phyloP scores from a whole-genome alignment of 495 filamentous ascomycete genomes.

The Neurospora sp. region DNA sequence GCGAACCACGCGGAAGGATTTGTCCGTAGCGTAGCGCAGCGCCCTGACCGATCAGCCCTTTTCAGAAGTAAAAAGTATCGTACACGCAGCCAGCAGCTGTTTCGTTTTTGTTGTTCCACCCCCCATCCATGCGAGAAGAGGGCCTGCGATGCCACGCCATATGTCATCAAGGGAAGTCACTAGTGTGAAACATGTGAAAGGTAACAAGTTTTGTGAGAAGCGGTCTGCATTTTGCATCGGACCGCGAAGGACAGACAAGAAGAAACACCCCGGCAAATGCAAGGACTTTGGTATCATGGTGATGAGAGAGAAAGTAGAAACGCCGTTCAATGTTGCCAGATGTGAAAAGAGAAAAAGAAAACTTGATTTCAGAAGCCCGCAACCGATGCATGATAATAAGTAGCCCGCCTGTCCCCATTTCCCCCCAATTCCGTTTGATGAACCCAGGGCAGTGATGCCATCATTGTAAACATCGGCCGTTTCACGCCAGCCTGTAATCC shows the following conservation, averaged over 20 bases:
- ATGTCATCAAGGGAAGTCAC: background rate
- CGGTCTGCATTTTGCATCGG: background rate
- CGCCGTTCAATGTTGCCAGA: conserved; percentile 5
- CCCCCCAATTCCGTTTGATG: background rate
- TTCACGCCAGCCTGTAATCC: conserved; percentile 18
- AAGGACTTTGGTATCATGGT: conserved; percentile 20
- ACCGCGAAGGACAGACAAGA: background rate
- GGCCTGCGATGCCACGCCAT: background rate
- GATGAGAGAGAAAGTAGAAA: conserved; percentile 6
- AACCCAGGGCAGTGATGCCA: conserved; percentile 23
- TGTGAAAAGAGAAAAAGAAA: conserved; percentile 13
- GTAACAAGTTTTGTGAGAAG: background rate
- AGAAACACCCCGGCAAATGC: background rate
- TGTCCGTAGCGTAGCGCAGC: background rate
- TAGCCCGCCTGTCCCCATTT: conserved; percentile 4
- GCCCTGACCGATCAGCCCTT: background rate
- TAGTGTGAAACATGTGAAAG: background rate
- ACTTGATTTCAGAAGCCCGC: background rate
- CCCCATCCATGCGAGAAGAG: background rate
- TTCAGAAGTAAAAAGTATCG: background rate
- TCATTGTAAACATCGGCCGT: conserved; percentile 26
- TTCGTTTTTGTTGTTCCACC: background rate
- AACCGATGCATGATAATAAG: conserved; percentile 8
- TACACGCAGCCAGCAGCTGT: background rate
- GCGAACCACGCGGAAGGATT: background rate